These are phyloP conservation scores for Coemansia sp. DNA, from an alignment of 192 early-diverging fungal species.

Conservation along the genomic window DNA sequence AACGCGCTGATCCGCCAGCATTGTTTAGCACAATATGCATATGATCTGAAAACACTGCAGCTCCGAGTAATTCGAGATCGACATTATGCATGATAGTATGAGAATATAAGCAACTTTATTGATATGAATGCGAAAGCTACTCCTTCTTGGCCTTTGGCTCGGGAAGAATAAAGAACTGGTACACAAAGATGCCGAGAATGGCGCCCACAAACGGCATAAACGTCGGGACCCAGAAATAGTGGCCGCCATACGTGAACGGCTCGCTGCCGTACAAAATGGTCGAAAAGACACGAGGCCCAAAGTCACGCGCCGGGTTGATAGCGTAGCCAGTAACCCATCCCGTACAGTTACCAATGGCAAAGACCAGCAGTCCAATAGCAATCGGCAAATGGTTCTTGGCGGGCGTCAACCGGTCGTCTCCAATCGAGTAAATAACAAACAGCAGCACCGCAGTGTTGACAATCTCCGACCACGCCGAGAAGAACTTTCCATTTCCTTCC, in stretches of 20 bases:
- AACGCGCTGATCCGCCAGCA: too few relatives aligned
- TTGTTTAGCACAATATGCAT: neutral
- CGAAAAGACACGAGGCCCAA: conserved; percentile 76
- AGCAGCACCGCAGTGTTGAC: conserved; percentile 69
- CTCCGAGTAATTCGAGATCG: too few relatives aligned
- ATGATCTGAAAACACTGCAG: neutral
- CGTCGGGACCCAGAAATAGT: conserved; percentile 73
- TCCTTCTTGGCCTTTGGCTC: conserved; percentile 51
- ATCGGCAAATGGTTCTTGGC: conserved; percentile 58
- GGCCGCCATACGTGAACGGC: conserved; percentile 65
- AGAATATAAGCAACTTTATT: neutral
- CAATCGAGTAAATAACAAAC: conserved; percentile 62
- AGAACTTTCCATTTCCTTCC: conserved; percentile 54
- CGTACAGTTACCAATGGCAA: conserved; percentile 63
- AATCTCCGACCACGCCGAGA: conserved; percentile 64
- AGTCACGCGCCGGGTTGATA: conserved; percentile 78
- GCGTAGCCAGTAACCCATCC: conserved; percentile 69
- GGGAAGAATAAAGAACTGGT: conserved; percentile 62
- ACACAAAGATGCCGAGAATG: conserved; percentile 57
- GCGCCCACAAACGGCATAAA: conserved; percentile 71
- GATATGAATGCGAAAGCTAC: conserved; percentile 8
- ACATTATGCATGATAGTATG: too few relatives aligned
- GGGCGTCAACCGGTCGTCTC: conserved; percentile 60
- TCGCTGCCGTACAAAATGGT: conserved; percentile 63
- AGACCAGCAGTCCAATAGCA: conserved; percentile 61